These are phyloP conservation scores for Mucor mucedo DNA, from an alignment of 371 early-diverging fungal genomes.

Conservation along the genomic window DNA sequence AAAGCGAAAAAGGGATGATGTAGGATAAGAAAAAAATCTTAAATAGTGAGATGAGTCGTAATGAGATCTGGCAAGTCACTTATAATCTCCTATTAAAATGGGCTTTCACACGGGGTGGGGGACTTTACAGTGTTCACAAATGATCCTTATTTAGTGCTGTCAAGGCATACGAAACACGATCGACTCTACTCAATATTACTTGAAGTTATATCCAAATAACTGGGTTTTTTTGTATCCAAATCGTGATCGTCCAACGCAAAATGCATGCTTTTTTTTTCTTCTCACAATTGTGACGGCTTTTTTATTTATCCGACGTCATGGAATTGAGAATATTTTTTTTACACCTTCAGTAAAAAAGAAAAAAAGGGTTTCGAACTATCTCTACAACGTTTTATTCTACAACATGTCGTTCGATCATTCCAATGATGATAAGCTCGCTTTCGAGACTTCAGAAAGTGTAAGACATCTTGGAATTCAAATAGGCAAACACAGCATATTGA, in stretches of 20 bases:
- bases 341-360: no score
- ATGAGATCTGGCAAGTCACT: constrained; percentile 15
- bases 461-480: constrained; percentile 5
- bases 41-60: constrained; percentile 11
- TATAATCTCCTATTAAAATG: constrained; percentile 2
- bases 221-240: no score
- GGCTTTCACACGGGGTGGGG: neutral
- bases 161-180: no score
- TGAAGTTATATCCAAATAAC: no score
- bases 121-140: neutral
- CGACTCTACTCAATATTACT: no score
- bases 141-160: no score
- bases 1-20: constrained; percentile 1
- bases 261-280: no score
- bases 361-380: neutral
- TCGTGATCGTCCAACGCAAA: no score
- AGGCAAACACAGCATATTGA: neutral
- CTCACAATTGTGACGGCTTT: no score
- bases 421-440: constrained; percentile 65
- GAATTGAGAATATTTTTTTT: neutral
- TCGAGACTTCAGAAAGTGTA: constrained; percentile 73
- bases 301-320: no score
- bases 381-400: neutral
- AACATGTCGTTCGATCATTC: constrained; percentile 52
- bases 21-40: constrained; percentile 8